phyloP scores from a whole-genome alignment of 2,329 filamentous ascomycete genomes.

The Coniochaeta ligniaria region DNA sequence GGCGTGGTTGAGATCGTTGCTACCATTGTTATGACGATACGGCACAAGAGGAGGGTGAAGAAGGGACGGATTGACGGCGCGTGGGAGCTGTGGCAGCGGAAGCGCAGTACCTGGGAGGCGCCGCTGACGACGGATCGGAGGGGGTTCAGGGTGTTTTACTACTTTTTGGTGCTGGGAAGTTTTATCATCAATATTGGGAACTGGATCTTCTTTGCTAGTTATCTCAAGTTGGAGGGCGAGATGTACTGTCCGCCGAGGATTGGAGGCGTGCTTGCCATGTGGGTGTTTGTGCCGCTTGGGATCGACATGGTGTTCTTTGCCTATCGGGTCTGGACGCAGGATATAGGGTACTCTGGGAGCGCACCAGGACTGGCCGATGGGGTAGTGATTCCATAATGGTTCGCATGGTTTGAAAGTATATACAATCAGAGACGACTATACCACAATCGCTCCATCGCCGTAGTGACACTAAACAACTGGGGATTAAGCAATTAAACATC shows the following conservation, averaged over 20 bases:
- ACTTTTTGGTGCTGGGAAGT: not conserved
- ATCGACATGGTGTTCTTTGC: not conserved
- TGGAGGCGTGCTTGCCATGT: not conserved
- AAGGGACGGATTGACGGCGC: not conserved
- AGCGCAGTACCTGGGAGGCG: not conserved
- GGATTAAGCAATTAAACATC: conserved; percentile 4
- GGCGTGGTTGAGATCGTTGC: not conserved
- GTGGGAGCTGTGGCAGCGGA: not conserved
- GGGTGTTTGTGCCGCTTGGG: not conserved
- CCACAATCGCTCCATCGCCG: not conserved
- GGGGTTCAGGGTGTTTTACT: not conserved
- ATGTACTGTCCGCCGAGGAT: not conserved
- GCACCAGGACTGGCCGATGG: not conserved
- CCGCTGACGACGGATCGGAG: not conserved
- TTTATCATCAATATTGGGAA: not conserved
- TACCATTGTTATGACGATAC: not conserved
- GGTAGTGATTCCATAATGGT: not conserved
- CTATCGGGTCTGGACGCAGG: not conserved
- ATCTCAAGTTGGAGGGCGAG: not conserved
- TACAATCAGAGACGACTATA: not conserved
- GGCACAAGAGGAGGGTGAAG: not conserved
- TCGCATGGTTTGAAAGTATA: not conserved
- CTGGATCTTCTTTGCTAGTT: conserved; percentile 1
- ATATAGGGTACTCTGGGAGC: not conserved
- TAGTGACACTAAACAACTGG: not conserved